Percentiles rank a stretch among this genome's conserved stretches.
Conservation (phyloP, 2,329 filamentous ascomycete species). For the Aspergillus ochraceoroseus region DNA sequence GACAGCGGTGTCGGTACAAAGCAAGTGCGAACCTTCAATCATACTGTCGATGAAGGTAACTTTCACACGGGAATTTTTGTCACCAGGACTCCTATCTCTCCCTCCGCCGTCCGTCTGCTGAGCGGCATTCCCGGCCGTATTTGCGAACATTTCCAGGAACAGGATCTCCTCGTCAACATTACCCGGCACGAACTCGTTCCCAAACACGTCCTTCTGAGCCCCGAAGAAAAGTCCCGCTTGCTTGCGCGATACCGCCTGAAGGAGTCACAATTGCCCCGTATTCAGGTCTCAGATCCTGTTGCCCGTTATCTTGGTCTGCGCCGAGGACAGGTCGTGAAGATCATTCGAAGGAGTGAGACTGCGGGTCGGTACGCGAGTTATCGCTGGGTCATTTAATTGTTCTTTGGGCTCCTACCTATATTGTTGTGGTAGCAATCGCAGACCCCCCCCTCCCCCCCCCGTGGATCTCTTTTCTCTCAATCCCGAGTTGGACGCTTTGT, state of each 20-base stretch:
- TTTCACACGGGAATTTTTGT: conserved; percentile 90
- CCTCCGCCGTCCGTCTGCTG: conserved; percentile 82
- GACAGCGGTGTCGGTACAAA: conserved; percentile 73
- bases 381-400: conserved; percentile 55
- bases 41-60: conserved; percentile 71
- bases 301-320: conserved; percentile 85
- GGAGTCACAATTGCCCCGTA: conserved; percentile 92
- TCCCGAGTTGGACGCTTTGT: neutral
- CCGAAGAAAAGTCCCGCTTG: conserved; percentile 80
- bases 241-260: conserved; percentile 89
- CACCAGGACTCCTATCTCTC: conserved; percentile 73
- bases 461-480: neutral
- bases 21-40: conserved; percentile 84
- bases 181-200: conserved; percentile 96
- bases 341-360: conserved; percentile 91
- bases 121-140: conserved; percentile 70
- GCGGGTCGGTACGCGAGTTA: conserved; percentile 97
- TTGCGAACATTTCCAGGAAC: conserved; percentile 93
- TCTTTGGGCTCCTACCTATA: neutral
- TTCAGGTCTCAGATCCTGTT: conserved; percentile 86
- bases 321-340: conserved; percentile 95
- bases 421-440: neutral
- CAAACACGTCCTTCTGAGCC: conserved; percentile 82
- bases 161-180: conserved; percentile 95
- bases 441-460: neutral